Percentiles rank a stretch among this genome's conserved stretches.
phyloP scores from a whole-genome alignment of 306 rosid species.

The Hylodesmum podocarpum region DNA sequence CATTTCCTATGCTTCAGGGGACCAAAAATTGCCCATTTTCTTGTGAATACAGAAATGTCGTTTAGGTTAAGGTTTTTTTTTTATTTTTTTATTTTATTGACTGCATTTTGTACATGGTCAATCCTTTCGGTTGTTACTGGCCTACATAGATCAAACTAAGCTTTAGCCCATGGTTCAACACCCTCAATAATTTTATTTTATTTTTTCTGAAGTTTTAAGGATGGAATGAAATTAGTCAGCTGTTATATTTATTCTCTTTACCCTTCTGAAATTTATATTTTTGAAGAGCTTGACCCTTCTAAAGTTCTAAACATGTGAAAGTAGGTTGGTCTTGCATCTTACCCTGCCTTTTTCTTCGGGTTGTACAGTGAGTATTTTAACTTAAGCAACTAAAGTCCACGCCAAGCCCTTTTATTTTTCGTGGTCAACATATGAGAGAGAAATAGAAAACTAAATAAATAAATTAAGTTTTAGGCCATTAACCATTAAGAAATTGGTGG shows the following conservation, averaged over 20 bases:
- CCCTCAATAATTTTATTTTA: neutral
- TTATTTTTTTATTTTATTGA: neutral
- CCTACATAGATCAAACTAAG: neutral
- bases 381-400: neutral
- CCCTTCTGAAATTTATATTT: neutral
- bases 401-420: neutral
- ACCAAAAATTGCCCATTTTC: constrained; percentile 70
- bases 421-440: neutral
- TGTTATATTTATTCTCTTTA: neutral
- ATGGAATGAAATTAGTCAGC: neutral
- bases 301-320: neutral
- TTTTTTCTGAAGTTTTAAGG: neutral
- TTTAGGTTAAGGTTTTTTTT: neutral
- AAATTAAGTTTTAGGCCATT: neutral
- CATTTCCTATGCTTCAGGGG: constrained; percentile 90
- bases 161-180: neutral
- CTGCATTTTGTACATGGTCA: neutral
- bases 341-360: neutral
- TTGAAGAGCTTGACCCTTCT: neutral
- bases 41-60: constrained; percentile 28
- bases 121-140: constrained; percentile 1
- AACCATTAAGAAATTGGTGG: neutral
- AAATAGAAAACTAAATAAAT: neutral
- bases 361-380: neutral
- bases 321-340: neutral